Evolutionary conservation across 176 grass and related monocot genomes (phyloP).

Genomic region (Dendrocalamus sinicus): DNA sequence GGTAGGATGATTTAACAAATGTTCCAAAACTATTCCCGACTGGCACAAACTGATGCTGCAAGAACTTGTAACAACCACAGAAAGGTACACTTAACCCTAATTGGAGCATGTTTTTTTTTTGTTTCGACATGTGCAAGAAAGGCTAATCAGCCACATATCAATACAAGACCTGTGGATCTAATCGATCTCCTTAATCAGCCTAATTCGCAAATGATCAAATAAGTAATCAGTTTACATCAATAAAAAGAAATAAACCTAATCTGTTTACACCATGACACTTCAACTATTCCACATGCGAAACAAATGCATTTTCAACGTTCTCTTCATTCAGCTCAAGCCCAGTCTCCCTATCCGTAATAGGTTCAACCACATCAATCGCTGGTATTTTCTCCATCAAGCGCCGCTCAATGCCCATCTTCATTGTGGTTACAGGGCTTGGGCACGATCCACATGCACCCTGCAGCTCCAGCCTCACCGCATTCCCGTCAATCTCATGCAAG

Average conservation of each 20-base stretch:
- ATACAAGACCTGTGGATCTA: neutral
- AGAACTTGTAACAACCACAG: neutral
- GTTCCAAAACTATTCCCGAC: neutral
- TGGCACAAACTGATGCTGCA: neutral
- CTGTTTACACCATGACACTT: neutral
- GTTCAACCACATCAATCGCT: constrained; percentile 73
- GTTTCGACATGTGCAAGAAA: neutral
- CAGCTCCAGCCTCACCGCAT: constrained; percentile 70
- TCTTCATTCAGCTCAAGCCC: constrained; percentile 70
- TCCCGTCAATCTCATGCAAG: constrained; percentile 77
- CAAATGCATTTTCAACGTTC: constrained; percentile 72
- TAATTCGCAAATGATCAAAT: neutral
- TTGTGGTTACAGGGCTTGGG: constrained; percentile 62
- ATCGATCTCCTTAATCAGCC: neutral
- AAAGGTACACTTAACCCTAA: neutral
- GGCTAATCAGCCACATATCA: neutral
- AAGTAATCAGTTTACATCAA: neutral
- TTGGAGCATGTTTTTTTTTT: neutral
- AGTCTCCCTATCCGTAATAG: constrained; percentile 55
- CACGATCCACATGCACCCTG: constrained; percentile 83
- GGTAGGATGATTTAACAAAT: neutral
- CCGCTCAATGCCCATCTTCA: constrained; percentile 74
- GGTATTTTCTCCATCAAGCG: constrained; percentile 81
- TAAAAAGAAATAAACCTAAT: neutral
- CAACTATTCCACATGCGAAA: neutral